Base-by-base conservation (phyloP, 2,329 filamentous ascomycete species). In the Cyphellophora attinorum region DNA sequence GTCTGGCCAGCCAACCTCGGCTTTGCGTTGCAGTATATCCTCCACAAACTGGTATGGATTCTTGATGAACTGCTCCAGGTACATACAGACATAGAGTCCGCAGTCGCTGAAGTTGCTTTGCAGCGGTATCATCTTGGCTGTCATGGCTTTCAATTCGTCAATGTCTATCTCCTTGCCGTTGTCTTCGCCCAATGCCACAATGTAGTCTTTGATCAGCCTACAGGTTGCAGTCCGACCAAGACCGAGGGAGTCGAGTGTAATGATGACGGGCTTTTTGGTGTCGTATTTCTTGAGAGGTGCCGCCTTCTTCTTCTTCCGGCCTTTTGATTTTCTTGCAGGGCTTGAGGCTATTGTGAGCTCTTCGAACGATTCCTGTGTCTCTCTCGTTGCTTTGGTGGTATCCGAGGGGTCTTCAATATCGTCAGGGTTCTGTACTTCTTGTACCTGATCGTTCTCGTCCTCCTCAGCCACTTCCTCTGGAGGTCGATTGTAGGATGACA, bases 81-180 rank as follows among this genome's bases (percentile, higher is more conserved):
- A 98, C 2, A 79, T 81, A 3, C 95, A 64, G 3, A 96, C 64
- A 48, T 82, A 98, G 0, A 95, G 64, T 6, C 91, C 91, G 51
- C 91, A 98, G 54, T 98, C 91, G 41, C 75, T 88, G 47, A 72
- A 82, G 52, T 98, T 96, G 31, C 74, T 61, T 56, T 98, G 91
- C 41, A 72, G 62, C 0, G 91, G 89, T 11, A 95, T 79, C 5
- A 71, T 67, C 40, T 74, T 81, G 4, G 83, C 84, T 25, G 76
- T 85, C 65, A 83, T 76, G 3, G 73, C 75, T 42, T 65, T 64
- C 35, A 75, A 58, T 8, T 64, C 54, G 4, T 62, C 54, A 41
- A 70, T 58, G 11, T 57, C 53, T 38, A 41, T 55, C n/a, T 46
- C 40, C 10, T 45, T 18, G 28, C 33, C 29, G 50, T 76, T 91